Evolutionary conservation across 305 asterid species (phyloP), one percentile per base, ranked within the genome.

Genomic region (Fraxinus velutina): DNA sequence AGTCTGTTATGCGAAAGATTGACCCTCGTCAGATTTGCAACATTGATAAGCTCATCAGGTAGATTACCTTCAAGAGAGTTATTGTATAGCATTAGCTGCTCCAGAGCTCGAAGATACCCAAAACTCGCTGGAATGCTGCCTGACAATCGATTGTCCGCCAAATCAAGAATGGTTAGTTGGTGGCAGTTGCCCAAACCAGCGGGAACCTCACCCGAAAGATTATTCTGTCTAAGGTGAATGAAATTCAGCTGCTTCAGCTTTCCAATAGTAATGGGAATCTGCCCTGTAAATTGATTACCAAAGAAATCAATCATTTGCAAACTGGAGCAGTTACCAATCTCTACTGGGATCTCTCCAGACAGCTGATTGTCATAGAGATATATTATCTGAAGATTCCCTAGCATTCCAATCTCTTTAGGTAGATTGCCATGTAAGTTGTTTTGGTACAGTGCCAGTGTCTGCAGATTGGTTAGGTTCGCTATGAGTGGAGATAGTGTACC

Each of bases 61-160:
- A 95, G 84, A 80, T 15, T 88, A 70, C 99, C 99, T 62, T 50
- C 85, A 83, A 95, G 92, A 57, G 98, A 92, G 81, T 95, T 93
- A 88, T 95, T 93, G 78, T 95, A 95, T 3, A 95, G 93, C 98
- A 95, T 91, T 68, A 95, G 84, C 89, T 90, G 90, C 78, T 90
- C 86, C 76, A 95, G 91, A n/a, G 91, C 90, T 29, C 22, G 83
- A 74, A 95, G 94, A 83, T 78, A 81, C 2, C 93, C 97, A 15
- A 93, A 75, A 3, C 92, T 89, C 0, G 91, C 85, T 1, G 99
- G 99, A 64, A 95, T 83, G 81, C 77, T 15, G 27, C 99, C 97
- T 3, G 93, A 90, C 22, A 93, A 42, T 5, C 72, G 90, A 81
- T 95, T 95, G 85, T 95, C 98, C 5, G 99, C 99, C 84, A 95